Conservation (phyloP, 176 grass and related monocot species). For the Musa troglodytarum region DNA sequence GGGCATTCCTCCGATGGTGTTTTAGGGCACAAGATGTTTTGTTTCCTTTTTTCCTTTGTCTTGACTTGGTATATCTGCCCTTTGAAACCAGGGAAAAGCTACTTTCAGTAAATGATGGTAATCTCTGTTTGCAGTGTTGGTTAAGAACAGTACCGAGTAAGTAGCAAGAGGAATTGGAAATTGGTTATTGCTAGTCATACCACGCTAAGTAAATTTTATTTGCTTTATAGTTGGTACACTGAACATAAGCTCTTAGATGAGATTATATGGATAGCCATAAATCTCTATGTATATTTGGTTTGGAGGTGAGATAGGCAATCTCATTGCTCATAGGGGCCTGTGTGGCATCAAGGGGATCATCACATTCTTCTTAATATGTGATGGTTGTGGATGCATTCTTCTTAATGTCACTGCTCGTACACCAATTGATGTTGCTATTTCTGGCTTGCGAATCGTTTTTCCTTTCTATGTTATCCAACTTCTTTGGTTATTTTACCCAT, state of each 20-base stretch:
- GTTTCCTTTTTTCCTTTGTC: not conserved
- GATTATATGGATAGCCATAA: too few species aligned
- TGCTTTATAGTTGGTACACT: not conserved
- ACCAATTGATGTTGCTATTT: not conserved
- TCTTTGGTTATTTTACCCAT: too few species aligned
- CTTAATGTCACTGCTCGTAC: not conserved
- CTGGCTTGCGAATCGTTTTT: not conserved
- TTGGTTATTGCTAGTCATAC: not conserved
- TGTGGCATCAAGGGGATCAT: too few species aligned
- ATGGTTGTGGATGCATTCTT: not conserved
- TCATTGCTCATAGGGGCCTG: not conserved
- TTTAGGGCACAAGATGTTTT: not conserved
- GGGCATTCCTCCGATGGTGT: not conserved
- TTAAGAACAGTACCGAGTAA: not conserved
- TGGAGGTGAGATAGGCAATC: not conserved
- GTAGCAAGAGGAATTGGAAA: not conserved
- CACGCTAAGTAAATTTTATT: not conserved
- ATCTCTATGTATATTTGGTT: too few species aligned
- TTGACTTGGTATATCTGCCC: not conserved
- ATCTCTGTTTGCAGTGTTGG: not conserved
- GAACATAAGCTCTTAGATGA: too few species aligned
- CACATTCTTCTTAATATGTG: not conserved
- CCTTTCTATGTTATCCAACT: too few species aligned
- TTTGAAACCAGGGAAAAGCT: not conserved
- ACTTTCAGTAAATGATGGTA: not conserved